Base-by-base conservation (phyloP, 2,329 filamentous ascomycete genomes). In the Phyllosticta capitalensis region DNA sequence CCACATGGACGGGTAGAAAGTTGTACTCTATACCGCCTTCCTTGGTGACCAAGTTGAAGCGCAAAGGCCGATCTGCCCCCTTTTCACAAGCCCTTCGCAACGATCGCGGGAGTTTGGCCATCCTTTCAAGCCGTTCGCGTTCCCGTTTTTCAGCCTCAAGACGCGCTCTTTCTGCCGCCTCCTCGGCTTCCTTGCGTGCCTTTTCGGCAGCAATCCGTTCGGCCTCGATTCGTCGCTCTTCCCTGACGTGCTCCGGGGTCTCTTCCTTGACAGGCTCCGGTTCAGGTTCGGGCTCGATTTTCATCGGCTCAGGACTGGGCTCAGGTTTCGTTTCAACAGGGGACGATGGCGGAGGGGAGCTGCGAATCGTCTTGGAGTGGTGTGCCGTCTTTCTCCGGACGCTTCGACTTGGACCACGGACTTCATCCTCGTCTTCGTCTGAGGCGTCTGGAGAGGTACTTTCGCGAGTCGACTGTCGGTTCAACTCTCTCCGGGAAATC, bases 1-100 rank as follows among this genome's bases (percentile, higher is more conserved):
- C n/a, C 66, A 68, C 71, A 56, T 71, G 67, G 6, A 75, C 65
- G 3, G 73, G 73, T 2, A 74, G 65, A 54, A 73, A 75, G 5
- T 72, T 67, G 20, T 68, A 66, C 6, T 70, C 72, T 19, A 74
- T 69, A 28, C 72, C 72, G 33, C 73, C 64, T 58, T 74, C 71
- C 60, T 72, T 69, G 19, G 70, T 71, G n/a, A 66, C 68, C 14
- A 56, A 33, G 49, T 60, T 54, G 63, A 74, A 74, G 53, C 72
- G 69, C 5, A 74, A 61, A 9, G 72, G 72, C 24, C 72, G 69
- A 45, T 73, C 67, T 48, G 61, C 66, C 7, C 72, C 71, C n/a
- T 70, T 58, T 53, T 73, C 68, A 55, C 71, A 74, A 17, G 72
- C 72, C 54, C 69, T 65, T 33, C 69, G 67, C 28, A 73, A 60